Base-by-base conservation (phyloP, 305 asterid genomes). In the Solanum aculeatissimum region DNA sequence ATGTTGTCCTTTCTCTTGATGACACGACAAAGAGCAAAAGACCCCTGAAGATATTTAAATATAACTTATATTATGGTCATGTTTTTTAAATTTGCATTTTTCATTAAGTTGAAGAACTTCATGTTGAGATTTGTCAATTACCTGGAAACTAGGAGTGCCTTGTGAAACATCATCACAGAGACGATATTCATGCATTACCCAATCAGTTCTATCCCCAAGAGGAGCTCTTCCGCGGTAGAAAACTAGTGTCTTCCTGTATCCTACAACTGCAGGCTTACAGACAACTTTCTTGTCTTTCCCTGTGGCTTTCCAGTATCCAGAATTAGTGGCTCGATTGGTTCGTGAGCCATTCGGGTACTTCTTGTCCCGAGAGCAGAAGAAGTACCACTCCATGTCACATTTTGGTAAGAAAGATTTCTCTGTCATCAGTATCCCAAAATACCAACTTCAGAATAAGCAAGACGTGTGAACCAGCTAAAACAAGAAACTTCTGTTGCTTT, bases 111-210 rank as follows among this genome's bases (percentile, higher is more conserved):
- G 25, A 78, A 38, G 27, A 75, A 49, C 43, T 25, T 74, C 5
- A 55, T 15, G 68, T 15, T 54, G 47, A 15, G 18, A n/a, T 55
- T 83, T 3, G 3, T 16, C 70, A 60, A 49, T 13, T 55, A 91
- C 93, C 90, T 88, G 91, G 86, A 89, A 89, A 86, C 66, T 88
- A 55, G 84, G 89, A 77, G 84, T 84, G 86, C 89, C 88, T 71
- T 86, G 90, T 68, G 90, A 87, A 63, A 85, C 89, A 84, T 86
- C 92, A 53, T 88, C 92, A 69, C 88, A 87, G 4, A 91, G 90
- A 19, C 93, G 93, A 81, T 89, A 91, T 79, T 91, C 93, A n/a
- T 89, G 92, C 93, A 91, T 91, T 42, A 91, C 87, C 92, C 93
- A 91, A 84, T 88, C 90, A 2, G 92, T 88, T 83, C 93, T 88